Evolutionary conservation across 2,329 filamentous ascomycete species (phyloP), one percentile per base, ranked within the genome.

Genomic region (Helotiales sp.): DNA sequence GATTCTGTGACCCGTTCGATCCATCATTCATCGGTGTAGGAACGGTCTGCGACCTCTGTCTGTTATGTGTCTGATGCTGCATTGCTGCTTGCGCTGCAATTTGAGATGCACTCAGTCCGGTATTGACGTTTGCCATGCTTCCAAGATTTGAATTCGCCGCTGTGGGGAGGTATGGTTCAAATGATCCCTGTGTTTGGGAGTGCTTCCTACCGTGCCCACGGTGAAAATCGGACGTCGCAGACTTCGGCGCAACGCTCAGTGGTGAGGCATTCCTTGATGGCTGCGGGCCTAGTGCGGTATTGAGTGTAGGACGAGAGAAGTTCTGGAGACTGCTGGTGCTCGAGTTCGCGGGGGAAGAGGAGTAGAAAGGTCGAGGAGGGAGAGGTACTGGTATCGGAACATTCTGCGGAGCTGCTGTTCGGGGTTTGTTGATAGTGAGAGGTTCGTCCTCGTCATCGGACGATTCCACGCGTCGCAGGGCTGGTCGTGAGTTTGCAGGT

Each of bases 81-180:
- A 92, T 88, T 75, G 92, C 92, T 10, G 91, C 89, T 79, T 93
- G 91, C 20, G 91, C 91, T 45, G 92, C 92, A 70, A 93, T 93
- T 78, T 93, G 90, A 78, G 91, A 93, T n/a, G 91, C 88, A 79
- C 80, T 79, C 78, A 88, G 74, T 37, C 77, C 77, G 6, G 77
- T 75, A 78, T 78, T 79, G 34, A 71, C 43, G 63, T 73, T 76
- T 54, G 71, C 75, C 74, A 76, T 77, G 50, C 64, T 75, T 65
- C 70, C 67, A 40, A 74, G 63, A 64, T 81, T 79, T 78, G 84
- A 75, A 7, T 64, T 67, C 45, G 73, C 73, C 80, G 76, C 80
- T 78, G 87, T 89, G 24, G 91, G 90, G 57, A 94, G 81, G 24
- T 86, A 89, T 49, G 91, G 87, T 76, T 94, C 91, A 75, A 94